A percentile compares a stretch with the other conserved stretches of the same genome.
Evolutionary conservation across 805 yeast species (phyloP).

Genomic region (Wickerhamiella alocasiicola): DNA sequence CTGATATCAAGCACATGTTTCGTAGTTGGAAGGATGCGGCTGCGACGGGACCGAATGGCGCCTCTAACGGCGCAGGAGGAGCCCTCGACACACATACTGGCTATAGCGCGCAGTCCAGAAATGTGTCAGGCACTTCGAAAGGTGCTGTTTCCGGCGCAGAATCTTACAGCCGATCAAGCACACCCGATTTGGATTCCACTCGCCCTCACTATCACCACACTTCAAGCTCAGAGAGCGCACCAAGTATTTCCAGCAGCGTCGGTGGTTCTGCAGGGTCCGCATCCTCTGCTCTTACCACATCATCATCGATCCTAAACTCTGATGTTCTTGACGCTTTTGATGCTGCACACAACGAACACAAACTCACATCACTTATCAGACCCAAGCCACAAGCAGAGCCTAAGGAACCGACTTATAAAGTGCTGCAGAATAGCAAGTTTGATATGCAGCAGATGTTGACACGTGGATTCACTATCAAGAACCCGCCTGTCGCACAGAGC

Average conservation of each 20-base stretch:
- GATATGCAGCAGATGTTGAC: conserved; percentile 26
- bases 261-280: not conserved
- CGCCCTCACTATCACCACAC: conserved; percentile 11
- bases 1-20: conserved; percentile 25
- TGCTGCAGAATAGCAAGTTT: conserved; percentile 15
- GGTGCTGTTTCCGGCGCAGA: not conserved
- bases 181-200: not conserved
- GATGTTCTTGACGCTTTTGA: conserved; percentile 13
- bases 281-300: conserved; percentile 1
- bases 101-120: too few species aligned
- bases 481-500: not conserved
- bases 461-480: conserved; percentile 10
- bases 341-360: conserved; percentile 10
- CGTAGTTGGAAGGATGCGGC: conserved; percentile 16
- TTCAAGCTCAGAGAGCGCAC: conserved; percentile 11
- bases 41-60: not conserved
- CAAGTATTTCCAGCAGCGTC: not conserved
- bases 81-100: conserved; percentile 6
- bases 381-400: conserved; percentile 4
- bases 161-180: too few species aligned
- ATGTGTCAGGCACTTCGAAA: not conserved
- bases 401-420: conserved; percentile 17
- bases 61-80: not conserved
- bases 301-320: conserved; percentile 4
- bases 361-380: not conserved